Evolutionary conservation across 129 eudicot genomes (phyloP).

Genomic region (sunflower (Helianthus annuus)): DNA sequence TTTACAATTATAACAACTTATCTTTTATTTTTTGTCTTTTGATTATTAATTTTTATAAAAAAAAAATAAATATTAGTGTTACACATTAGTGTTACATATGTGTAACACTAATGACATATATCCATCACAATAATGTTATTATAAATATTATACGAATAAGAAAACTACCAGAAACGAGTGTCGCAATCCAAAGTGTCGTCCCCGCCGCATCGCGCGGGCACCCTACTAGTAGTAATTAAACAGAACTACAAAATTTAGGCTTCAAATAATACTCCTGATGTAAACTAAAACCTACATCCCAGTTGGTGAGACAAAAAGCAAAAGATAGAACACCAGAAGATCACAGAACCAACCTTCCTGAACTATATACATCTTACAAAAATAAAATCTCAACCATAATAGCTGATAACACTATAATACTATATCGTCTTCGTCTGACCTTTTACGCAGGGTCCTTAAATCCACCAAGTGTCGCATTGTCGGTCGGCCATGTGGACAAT

Average conservation of each 20-base stretch:
- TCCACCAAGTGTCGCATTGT: conserved; percentile 99
- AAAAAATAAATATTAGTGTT: too few relatives aligned
- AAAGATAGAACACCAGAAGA: neutral
- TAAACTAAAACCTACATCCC: neutral
- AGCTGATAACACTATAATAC: conserved; percentile 8
- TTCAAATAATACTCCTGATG: neutral
- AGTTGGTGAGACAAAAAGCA: neutral
- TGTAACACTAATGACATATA: too few relatives aligned
- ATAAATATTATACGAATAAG: too few relatives aligned
- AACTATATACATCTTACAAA: conserved; percentile 12
- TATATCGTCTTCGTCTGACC: conserved; percentile 38
- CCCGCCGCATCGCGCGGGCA: too few relatives aligned
- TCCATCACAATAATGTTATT: too few relatives aligned
- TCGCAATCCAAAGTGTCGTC: too few relatives aligned
- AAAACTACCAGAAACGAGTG: too few relatives aligned
- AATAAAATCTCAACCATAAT: conserved; percentile 15
- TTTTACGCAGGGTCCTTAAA: conserved; percentile 44
- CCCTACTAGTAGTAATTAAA: neutral
- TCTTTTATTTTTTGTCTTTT: too few relatives aligned
- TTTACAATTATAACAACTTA: too few relatives aligned
- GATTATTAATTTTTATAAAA: too few relatives aligned
- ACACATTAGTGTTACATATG: too few relatives aligned
- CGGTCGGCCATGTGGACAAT: conserved; percentile 99
- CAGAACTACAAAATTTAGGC: neutral
- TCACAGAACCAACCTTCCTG: conserved; percentile 7